These are phyloP conservation scores for Penicillium sp. DNA, from an alignment of 2,329 filamentous ascomycete species.

Conservation along the genomic window DNA sequence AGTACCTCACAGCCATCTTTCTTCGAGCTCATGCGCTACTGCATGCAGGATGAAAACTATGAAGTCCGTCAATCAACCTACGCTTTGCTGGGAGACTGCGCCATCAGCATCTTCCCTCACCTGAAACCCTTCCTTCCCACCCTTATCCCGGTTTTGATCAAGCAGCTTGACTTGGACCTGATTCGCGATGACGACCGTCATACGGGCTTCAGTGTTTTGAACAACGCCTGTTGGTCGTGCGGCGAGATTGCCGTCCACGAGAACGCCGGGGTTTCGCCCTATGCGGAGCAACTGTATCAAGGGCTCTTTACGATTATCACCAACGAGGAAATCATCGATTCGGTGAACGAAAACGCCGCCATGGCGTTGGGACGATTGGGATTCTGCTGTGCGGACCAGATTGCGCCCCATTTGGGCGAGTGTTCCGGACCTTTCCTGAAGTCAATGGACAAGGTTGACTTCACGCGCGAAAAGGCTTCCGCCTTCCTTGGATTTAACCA, in stretches of 20 bases:
- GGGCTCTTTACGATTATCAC: conserved; percentile 78
- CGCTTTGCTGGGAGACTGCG: conserved; percentile 88
- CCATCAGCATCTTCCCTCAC: conserved; percentile 84
- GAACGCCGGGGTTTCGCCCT: conserved; percentile 69
- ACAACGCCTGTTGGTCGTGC: conserved; percentile 96
- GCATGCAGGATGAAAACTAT: conserved; percentile 86
- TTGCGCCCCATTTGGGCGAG: conserved; percentile 74
- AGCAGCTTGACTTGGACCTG: conserved; percentile 78
- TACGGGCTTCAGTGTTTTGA: conserved; percentile 84
- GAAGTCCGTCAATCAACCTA: conserved; percentile 96
- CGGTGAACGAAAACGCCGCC: conserved; percentile 88
- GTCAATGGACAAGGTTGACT: conserved; percentile 78
- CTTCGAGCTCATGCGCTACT: conserved; percentile 86
- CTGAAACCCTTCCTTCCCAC: conserved; percentile 69
- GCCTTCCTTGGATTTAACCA: conserved; percentile 88
- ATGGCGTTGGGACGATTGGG: conserved; percentile 88
- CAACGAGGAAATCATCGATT: conserved; percentile 79
- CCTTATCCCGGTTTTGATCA: conserved; percentile 74
- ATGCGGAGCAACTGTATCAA: conserved; percentile 71
- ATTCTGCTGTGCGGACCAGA: conserved; percentile 68
- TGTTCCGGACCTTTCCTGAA: conserved; percentile 80
- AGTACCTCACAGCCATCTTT: conserved; percentile 73
- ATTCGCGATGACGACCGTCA: conserved; percentile 78
- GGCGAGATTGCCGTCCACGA: conserved; percentile 87
- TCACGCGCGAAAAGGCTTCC: conserved; percentile 90